Evolutionary conservation across 2,329 filamentous ascomycete genomes (phyloP), one percentile per base, ranked within the genome.

Genomic region (Myriosclerotinia scirpicola): DNA sequence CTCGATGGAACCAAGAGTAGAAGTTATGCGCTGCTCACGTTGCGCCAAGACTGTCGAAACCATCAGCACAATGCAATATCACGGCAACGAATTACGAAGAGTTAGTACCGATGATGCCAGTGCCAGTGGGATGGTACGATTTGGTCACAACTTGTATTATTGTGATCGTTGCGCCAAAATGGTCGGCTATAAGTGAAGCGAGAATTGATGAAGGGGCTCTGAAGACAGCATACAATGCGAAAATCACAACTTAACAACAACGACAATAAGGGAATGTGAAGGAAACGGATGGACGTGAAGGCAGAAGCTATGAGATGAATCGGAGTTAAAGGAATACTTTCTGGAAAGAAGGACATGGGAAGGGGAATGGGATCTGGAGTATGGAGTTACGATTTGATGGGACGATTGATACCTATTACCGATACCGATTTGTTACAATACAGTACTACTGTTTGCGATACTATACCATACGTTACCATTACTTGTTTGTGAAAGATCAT

Each of bases 121-220:
- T 70, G 79, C 83, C 54, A 84, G 80, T 67, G 86, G 86, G 69
- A 89, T 89, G 86, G 83, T 89, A 17, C 82, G 84, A 73, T 86
- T 89, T 69, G 85, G 85, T 2, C 84, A 85, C 76, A 87, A 87
- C 76, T 83, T 88, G 68, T 88, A 88, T 79, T 89, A 89, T 77
- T 89, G 87, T 78, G 81, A 83, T 67, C 81, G 85, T 46, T 89
- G 87, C 75, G 87, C 87, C 68, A 84, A 82, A 74, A 84, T 86
- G 75, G 84, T 87, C 42, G 87, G 86, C 72, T 89, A 87, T 77
- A 85, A 83, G 75, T 88, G 82, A 84, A 72, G 53, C 36, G 53
- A 54, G 42, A 48, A 26, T 60, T 26, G 58, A 40, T 50, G 58
- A 60, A 60, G 44, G 58, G 58, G 58, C 12, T 60, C 59, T 54